phyloP scores from a whole-genome alignment of 2,329 filamentous ascomycete genomes.

The Aspergillus glaucus region DNA sequence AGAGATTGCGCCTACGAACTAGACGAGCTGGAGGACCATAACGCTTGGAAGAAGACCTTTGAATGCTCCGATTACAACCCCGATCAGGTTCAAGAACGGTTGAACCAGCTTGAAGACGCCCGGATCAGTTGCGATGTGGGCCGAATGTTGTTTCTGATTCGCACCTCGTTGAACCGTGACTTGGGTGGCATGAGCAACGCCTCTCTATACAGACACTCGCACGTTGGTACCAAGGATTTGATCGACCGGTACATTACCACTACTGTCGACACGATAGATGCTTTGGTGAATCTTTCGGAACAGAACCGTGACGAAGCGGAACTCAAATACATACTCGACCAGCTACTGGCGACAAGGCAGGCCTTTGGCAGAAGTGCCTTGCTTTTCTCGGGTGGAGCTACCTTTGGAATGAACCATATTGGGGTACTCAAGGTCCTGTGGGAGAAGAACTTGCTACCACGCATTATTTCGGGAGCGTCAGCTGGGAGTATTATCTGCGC shows the following conservation, averaged over 20 bases:
- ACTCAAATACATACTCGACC: constrained; percentile 57
- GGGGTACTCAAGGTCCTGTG: constrained; percentile 78
- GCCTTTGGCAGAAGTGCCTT: constrained; percentile 81
- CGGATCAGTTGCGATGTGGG: constrained; percentile 64
- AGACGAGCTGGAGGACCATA: constrained; percentile 72
- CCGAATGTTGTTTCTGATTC: constrained; percentile 72
- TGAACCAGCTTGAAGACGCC: constrained; percentile 68
- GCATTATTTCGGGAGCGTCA: constrained; percentile 81
- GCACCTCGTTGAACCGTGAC: constrained; percentile 72
- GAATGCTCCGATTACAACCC: constrained; percentile 67
- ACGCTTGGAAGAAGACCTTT: constrained; percentile 69
- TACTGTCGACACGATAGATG: constrained; percentile 65
- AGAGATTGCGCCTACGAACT: constrained; percentile 67
- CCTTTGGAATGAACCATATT: constrained; percentile 88
- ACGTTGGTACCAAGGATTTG: constrained; percentile 77
- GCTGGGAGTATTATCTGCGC: constrained; percentile 81
- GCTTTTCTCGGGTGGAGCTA: constrained; percentile 76
- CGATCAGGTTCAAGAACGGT: constrained; percentile 60
- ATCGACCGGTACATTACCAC: constrained; percentile 85
- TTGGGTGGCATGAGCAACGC: constrained; percentile 81
- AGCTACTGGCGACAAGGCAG: constrained; percentile 65
- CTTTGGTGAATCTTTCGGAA: constrained; percentile 59
- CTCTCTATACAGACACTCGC: constrained; percentile 73
- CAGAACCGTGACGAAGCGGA: constrained; percentile 50
- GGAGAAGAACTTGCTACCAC: constrained; percentile 67